A percentile compares a stretch with the other conserved stretches of the same genome.
These are phyloP conservation scores for Cadophora sp. DNA, from an alignment of 2,329 filamentous ascomycete species.

Conservation along the genomic window DNA sequence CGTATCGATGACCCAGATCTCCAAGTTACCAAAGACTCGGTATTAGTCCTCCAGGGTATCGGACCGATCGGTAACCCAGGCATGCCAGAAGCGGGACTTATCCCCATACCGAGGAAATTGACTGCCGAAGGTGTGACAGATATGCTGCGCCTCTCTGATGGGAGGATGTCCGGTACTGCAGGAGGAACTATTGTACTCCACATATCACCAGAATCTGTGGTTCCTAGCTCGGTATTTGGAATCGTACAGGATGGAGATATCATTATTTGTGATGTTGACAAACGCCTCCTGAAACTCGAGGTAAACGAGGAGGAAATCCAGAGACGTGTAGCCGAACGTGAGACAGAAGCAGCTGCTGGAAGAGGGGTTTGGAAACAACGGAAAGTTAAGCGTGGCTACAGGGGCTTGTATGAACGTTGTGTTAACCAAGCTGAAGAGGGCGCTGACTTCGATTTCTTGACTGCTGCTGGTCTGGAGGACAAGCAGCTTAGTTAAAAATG, in stretches of 20 bases:
- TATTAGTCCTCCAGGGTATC: constrained; percentile 56
- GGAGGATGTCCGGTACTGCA: constrained; percentile 61
- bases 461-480: constrained; percentile 48
- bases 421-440: constrained; percentile 67
- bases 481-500: too few relatives aligned
- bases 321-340: constrained; percentile 31
- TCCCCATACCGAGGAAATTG: constrained; percentile 58
- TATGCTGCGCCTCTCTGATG: constrained; percentile 61
- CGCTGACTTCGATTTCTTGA: constrained; percentile 68
- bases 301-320: constrained; percentile 40
- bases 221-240: constrained; percentile 55
- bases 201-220: constrained; percentile 57
- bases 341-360: constrained; percentile 33
- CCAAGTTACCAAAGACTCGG: constrained; percentile 51
- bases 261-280: constrained; percentile 54
- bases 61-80: constrained; percentile 59
- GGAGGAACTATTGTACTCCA: constrained; percentile 61
- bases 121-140: constrained; percentile 54
- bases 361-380: constrained; percentile 47
- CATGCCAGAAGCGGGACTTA: constrained; percentile 59
- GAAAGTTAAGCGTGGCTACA: constrained; percentile 58
- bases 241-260: constrained; percentile 55
- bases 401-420: constrained; percentile 63
- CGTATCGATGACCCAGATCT: constrained; percentile 55
- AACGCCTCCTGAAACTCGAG: constrained; percentile 49